Evolutionary conservation across 2,329 filamentous ascomycete species (phyloP).

Genomic region (Ampelomyces quisqualis): DNA sequence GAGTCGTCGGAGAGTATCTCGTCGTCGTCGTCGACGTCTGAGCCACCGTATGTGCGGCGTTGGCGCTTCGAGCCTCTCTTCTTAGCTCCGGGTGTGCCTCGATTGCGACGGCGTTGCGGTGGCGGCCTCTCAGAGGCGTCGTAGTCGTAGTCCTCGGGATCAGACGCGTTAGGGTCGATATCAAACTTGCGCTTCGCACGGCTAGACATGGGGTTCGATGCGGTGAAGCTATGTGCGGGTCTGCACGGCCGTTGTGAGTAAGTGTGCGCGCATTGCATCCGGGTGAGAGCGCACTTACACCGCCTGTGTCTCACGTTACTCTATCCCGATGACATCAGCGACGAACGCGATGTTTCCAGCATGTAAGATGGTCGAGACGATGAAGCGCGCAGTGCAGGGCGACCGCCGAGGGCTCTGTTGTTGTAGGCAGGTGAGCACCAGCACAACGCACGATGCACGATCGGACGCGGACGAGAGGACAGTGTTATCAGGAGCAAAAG

Average conservation of each 20-base stretch:
- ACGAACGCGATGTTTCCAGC: constrained; percentile 18
- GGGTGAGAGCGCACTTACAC: constrained; percentile 26
- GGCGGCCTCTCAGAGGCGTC: constrained; percentile 33
- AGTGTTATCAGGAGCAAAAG: constrained; percentile 10
- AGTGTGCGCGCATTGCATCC: constrained; percentile 10
- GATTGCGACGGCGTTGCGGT: constrained; percentile 35
- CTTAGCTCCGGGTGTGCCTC: constrained; percentile 28
- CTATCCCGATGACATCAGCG: constrained; percentile 28
- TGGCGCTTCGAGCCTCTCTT: constrained; percentile 37
- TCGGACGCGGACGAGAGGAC: constrained; percentile 3
- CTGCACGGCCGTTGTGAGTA: constrained; percentile 23
- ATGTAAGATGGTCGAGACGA: constrained; percentile 19
- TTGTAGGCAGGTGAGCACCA: constrained; percentile 20
- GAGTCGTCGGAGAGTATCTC: constrained; percentile 52
- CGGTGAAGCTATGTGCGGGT: constrained; percentile 24
- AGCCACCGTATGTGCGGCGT: constrained; percentile 37
- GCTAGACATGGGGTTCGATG: constrained; percentile 38
- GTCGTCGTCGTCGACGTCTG: constrained; percentile 49
- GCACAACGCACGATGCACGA: constrained; percentile 20
- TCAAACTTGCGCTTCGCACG: constrained; percentile 45
- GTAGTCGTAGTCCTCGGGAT: constrained; percentile 44
- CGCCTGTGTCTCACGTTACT: constrained; percentile 17
- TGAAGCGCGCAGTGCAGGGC: constrained; percentile 21
- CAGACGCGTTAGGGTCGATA: constrained; percentile 44
- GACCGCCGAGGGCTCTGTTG: constrained; percentile 23